A percentile compares a stretch with the other conserved stretches of the same genome.
Conservation (phyloP, 805 yeast genomes). For the Myxozyma lipomycoides region DNA sequence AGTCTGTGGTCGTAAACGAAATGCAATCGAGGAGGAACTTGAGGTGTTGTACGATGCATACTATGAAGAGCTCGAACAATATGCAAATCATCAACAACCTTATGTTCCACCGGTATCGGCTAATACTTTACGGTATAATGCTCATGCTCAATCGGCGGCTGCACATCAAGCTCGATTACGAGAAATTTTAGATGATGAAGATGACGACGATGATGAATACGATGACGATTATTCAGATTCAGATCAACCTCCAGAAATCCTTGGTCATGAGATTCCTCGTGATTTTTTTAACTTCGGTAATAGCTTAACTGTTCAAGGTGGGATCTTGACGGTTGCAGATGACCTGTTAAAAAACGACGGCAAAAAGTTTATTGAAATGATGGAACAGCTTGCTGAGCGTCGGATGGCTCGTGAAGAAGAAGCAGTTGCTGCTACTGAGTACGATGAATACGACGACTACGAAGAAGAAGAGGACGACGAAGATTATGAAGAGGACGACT, state of each 20-base stretch:
- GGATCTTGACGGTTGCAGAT: conserved; percentile 65
- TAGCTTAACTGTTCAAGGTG: conserved; percentile 39
- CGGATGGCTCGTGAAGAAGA: conserved; percentile 41
- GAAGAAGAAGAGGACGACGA: conserved; percentile 37
- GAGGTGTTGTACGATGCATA: conserved; percentile 68
- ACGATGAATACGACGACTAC: conserved; percentile 36
- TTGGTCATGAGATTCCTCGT: conserved; percentile 23
- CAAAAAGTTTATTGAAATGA: conserved; percentile 68
- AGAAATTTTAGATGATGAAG: conserved; percentile 23
- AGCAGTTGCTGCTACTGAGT: conserved; percentile 33
- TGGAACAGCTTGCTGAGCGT: conserved; percentile 67
- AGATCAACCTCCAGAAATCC: conserved; percentile 15
- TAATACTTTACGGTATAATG: conserved; percentile 2
- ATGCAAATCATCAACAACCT: conserved; percentile 31
- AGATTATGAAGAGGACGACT: conserved; percentile 29
- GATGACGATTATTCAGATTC: conserved; percentile 25
- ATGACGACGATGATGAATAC: conserved; percentile 23
- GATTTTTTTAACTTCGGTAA: conserved; percentile 34
- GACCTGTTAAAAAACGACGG: conserved; percentile 76
- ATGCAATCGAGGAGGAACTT: conserved; percentile 70
- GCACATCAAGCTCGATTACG: conserved; percentile 11
- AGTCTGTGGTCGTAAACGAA: conserved; percentile 70
- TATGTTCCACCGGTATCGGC: conserved; percentile 25
- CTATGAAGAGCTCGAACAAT: conserved; percentile 48
- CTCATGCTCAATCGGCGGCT: conserved; percentile 5